Base-by-base conservation (phyloP, 768 basidiomycete genomes). In the Crucibulum laeve region DNA sequence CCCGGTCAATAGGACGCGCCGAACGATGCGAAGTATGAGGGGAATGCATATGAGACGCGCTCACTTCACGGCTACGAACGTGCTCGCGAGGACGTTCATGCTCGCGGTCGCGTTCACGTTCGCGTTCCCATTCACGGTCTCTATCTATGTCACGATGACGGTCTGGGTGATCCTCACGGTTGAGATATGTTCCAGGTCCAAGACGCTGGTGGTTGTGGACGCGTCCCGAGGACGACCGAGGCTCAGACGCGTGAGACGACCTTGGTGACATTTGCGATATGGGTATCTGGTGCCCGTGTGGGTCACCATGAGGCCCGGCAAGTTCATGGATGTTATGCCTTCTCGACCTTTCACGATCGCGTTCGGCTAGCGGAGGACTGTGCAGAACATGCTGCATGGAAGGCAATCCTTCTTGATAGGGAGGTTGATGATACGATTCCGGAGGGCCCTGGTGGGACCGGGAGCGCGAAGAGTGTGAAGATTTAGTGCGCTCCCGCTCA, bases 191-290 rank as follows among this genome's bases (percentile, higher is more conserved):
- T 3, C 71, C 81, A 30, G 82, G 81, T 5, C 82, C 83, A 53
- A 82, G 55, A 43, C 82, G 80, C 59, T 84, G 84, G 61, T 86
- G 84, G 47, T 70, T 70, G 58, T 86, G 86, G 37, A 72, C 59
- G 53, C 74, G 73, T 47, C 63, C 48, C 42, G 66, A n/a, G n/a
- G n/a, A 57, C 47, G 64, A 60, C 23, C 71, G 65, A 11, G 60
- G 45, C 38, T 67, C 59, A 4, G 64, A 58, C 14, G 69, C 57
- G 15, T 55, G 61, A 14, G 63, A n/a, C n/a, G n/a, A 59, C 6
- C 61, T 67, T 15, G 71, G 69, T 10, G 69, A 67, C 35, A 58
- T 51, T 42, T 65, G 66, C 43, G 60, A 41, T 47, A 54, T 49
- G 34, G 65, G 69, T 33, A 56, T 50, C 40, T 58, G 55, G 43